A percentile compares a stretch with the other conserved stretches of the same genome.
These are phyloP conservation scores for Phlebiopsis flavidoalba DNA, from an alignment of 768 basidiomycete genomes.

Conservation along the genomic window DNA sequence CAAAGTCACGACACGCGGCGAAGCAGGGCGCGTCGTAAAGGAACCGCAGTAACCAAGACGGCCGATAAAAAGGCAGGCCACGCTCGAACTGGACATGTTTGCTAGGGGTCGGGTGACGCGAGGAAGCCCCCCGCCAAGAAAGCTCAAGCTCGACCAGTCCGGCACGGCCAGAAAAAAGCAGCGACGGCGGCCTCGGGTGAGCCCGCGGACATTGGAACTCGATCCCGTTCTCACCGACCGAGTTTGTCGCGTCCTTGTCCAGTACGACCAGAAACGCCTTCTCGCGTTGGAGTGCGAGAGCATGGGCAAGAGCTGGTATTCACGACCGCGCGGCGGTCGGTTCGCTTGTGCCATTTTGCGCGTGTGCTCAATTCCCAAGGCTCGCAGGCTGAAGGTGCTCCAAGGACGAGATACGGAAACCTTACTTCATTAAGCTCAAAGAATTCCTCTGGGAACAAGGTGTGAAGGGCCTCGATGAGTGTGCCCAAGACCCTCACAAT, in stretches of 20 bases:
- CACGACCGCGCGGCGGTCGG: not conserved
- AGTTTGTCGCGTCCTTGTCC: slow-evolving; percentile 48
- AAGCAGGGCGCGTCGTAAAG: slow-evolving; percentile 9
- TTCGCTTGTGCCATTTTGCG: not conserved
- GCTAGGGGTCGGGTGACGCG: slow-evolving; percentile 23
- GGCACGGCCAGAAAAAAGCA: slow-evolving; percentile 8
- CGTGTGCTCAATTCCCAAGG: not conserved
- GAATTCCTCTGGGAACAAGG: slow-evolving; percentile 64
- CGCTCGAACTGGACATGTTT: slow-evolving; percentile 65
- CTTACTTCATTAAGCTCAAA: slow-evolving; percentile 74
- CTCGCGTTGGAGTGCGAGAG: slow-evolving; percentile 65
- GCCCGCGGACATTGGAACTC: slow-evolving; percentile 42
- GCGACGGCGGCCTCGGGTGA: not conserved
- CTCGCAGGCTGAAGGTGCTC: slow-evolving; percentile 64
- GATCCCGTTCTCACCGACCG: slow-evolving; percentile 61
- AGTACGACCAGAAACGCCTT: slow-evolving; percentile 51
- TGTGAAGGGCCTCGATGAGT: slow-evolving; percentile 47
- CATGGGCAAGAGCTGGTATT: slow-evolving; percentile 70
- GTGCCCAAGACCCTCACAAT: slow-evolving; percentile 46
- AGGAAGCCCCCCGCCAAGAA: slow-evolving; percentile 39
- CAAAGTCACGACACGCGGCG: not conserved
- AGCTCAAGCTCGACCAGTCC: slow-evolving; percentile 34
- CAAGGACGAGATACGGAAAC: slow-evolving; percentile 68
- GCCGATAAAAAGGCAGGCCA: slow-evolving; percentile 52
- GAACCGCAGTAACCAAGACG: slow-evolving; percentile 13